Conservation (phyloP, 768 basidiomycete genomes). For the Pleurotus tuber-regium region DNA sequence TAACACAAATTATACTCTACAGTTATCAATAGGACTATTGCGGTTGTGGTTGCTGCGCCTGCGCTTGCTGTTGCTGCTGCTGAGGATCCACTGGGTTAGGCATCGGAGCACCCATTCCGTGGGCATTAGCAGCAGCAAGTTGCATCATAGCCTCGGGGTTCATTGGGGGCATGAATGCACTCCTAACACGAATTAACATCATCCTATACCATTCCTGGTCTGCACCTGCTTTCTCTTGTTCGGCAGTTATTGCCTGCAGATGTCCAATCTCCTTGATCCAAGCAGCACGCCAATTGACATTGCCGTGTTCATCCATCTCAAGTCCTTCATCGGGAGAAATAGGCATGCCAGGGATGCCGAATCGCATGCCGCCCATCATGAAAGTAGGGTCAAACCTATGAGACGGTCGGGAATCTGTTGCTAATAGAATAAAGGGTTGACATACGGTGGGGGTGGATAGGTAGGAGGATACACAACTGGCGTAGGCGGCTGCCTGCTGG, state of each 20-base stretch:
- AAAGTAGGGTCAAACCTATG: slow-evolving; percentile 74
- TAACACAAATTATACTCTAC: slow-evolving; percentile 3
- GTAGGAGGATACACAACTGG: slow-evolving; percentile 29
- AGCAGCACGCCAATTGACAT: slow-evolving; percentile 75
- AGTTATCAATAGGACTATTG: slow-evolving; percentile 4
- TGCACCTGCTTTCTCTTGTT: slow-evolving; percentile 79
- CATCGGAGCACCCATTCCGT: slow-evolving; percentile 42
- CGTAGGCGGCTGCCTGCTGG: slow-evolving; percentile 57
- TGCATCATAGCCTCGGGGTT: slow-evolving; percentile 47
- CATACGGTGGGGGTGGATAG: slow-evolving; percentile 58
- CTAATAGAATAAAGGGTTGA: slow-evolving; percentile 17
- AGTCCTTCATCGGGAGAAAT: slow-evolving; percentile 63
- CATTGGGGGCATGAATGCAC: slow-evolving; percentile 63
- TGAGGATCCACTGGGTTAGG: slow-evolving; percentile 38
- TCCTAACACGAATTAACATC: slow-evolving; percentile 80
- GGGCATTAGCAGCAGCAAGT: slow-evolving; percentile 27
- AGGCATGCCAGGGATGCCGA: slow-evolving; percentile 50
- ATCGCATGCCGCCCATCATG: slow-evolving; percentile 59
- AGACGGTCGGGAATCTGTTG: slow-evolving; percentile 16
- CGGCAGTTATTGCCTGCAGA: slow-evolving; percentile 71
- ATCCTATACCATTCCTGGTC: slow-evolving; percentile 85
- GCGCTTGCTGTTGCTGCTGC: slow-evolving; percentile 30
- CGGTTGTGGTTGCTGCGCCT: slow-evolving; percentile 25
- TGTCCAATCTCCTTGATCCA: slow-evolving; percentile 80
- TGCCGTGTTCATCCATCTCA: slow-evolving; percentile 75